A percentile compares a stretch with the other conserved stretches of the same genome.
Conservation (phyloP, 169 alveolate genomes). For the Plasmodium vivax region DNA sequence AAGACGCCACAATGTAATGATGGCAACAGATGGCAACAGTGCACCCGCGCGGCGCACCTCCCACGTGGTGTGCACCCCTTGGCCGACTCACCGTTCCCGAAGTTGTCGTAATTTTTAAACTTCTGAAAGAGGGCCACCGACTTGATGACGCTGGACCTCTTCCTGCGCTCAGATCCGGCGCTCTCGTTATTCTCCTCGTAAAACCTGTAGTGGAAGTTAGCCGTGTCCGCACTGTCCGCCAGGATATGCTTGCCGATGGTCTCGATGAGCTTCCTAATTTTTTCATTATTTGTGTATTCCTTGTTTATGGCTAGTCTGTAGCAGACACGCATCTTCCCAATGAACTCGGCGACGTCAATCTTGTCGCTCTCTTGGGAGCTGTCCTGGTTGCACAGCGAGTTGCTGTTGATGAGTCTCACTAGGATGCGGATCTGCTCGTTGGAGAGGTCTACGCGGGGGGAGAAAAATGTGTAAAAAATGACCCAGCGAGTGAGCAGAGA, state of each 20-base stretch:
- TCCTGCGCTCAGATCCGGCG: constrained; percentile 55
- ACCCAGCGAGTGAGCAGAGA: background rate
- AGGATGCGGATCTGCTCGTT: constrained; percentile 88
- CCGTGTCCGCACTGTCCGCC: constrained; percentile 89
- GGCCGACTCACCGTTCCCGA: constrained; percentile 72
- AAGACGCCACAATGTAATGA: background rate
- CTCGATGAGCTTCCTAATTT: constrained; percentile 87
- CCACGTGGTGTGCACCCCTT: background rate
- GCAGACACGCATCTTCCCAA: constrained; percentile 87
- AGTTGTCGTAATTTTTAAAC: constrained; percentile 86
- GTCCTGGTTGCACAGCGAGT: constrained; percentile 81
- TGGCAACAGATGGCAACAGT: no score
- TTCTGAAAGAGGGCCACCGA: constrained; percentile 90
- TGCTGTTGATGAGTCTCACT: constrained; percentile 84
- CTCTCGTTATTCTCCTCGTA: constrained; percentile 69
- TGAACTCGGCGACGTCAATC: constrained; percentile 88
- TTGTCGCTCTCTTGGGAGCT: constrained; percentile 73
- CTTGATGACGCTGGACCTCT: constrained; percentile 89
- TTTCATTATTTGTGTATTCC: constrained; percentile 79
- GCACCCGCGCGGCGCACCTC: background rate
- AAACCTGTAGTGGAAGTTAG: constrained; percentile 86
- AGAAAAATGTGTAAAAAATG: background rate
- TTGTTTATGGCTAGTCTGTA: constrained; percentile 83
- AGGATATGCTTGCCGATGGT: constrained; percentile 87
- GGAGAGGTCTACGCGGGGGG: constrained; percentile 78